A percentile compares a stretch with the other conserved stretches of the same genome.
These are phyloP conservation scores for Porodaedalea pini DNA, from an alignment of 1,284 basidiomycete species.

Conservation along the genomic window DNA sequence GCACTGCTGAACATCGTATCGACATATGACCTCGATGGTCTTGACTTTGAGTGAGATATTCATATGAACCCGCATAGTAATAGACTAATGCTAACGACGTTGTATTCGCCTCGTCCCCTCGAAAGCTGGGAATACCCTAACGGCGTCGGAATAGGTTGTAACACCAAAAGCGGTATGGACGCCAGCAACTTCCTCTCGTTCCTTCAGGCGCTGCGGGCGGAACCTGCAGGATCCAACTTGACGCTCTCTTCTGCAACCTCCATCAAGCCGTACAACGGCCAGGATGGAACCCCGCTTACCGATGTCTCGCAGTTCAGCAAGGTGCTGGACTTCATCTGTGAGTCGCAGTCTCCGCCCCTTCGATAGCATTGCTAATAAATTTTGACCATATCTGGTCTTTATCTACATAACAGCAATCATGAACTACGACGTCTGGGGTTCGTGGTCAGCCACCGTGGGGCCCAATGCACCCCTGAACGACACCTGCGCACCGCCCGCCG, in stretches of 20 bases:
- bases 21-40: constrained; percentile 71
- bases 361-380: not conserved
- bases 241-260: constrained; percentile 75
- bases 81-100: not conserved
- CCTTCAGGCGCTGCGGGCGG: constrained; percentile 65
- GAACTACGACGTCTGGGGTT: constrained; percentile 83
- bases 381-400: not conserved
- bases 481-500: constrained; percentile 53
- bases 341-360: not conserved
- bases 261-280: constrained; percentile 62
- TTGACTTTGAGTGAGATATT: constrained; percentile 81
- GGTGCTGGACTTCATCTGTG: constrained; percentile 68
- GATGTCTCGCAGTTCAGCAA: constrained; percentile 69
- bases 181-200: constrained; percentile 71
- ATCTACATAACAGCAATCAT: constrained; percentile 51
- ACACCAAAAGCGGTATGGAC: constrained; percentile 59
- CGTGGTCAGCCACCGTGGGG: constrained; percentile 49
- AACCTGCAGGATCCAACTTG: constrained; percentile 52
- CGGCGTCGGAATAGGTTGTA: constrained; percentile 66
- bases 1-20: constrained; percentile 59
- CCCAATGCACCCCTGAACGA: constrained; percentile 82
- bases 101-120: not conserved
- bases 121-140: constrained; percentile 86
- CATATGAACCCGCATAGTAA: not conserved
- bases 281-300: constrained; percentile 51